Percentiles rank a stretch among this genome's conserved stretches.
phyloP scores from a whole-genome alignment of 495 filamentous ascomycete genomes.

The Neurospora sp. region DNA sequence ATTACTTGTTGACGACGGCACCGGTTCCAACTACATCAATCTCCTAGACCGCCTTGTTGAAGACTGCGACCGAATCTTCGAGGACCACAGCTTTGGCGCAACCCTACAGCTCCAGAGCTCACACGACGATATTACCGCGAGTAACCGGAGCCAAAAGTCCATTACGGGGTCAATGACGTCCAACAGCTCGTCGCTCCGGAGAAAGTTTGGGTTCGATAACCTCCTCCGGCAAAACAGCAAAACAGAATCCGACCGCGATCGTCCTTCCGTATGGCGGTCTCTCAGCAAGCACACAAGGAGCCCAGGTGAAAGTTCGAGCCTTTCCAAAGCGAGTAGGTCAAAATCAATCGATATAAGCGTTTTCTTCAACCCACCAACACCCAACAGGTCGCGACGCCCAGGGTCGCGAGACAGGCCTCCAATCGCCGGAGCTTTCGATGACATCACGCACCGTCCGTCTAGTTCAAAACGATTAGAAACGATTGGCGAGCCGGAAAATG shows the following conservation, averaged over 20 bases:
- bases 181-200: conserved; percentile 74
- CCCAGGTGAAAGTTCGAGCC: conserved; percentile 43
- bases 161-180: conserved; percentile 43
- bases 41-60: conserved; percentile 87
- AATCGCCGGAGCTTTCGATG: conserved; percentile 53
- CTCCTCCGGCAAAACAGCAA: conserved; percentile 70
- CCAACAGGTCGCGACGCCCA: conserved; percentile 47
- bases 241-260: conserved; percentile 45
- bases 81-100: conserved; percentile 47
- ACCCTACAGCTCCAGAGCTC: conserved; percentile 22
- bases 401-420: conserved; percentile 56
- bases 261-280: conserved; percentile 74
- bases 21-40: conserved; percentile 76
- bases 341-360: conserved; percentile 70
- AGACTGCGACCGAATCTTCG: conserved; percentile 82
- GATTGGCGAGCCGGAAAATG: conserved; percentile 40
- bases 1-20: conserved; percentile 66
- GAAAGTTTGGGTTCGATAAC: conserved; percentile 68
- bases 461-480: conserved; percentile 39
- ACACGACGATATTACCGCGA: conserved; percentile 39
- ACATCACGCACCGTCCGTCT: conserved; percentile 30
- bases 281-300: conserved; percentile 71
- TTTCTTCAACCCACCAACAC: conserved; percentile 25
- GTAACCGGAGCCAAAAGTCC: conserved; percentile 34
- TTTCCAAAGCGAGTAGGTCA: conserved; percentile 59